These are phyloP conservation scores for Mucor piriformis DNA, from an alignment of 371 early-diverging fungal genomes.

Conservation along the genomic window DNA sequence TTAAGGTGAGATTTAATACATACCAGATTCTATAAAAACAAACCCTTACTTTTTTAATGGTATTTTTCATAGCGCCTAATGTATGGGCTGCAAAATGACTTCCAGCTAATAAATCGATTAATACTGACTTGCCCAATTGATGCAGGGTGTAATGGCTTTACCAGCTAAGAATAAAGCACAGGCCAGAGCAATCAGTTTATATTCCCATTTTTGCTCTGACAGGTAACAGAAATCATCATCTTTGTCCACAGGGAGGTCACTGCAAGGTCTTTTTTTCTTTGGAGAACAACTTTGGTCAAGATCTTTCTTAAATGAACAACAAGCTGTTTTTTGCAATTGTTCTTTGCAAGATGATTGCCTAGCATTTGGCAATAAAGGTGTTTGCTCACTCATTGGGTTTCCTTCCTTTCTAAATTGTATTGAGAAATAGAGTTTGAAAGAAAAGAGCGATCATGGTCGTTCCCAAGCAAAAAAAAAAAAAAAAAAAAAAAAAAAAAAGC, in stretches of 20 bases:
- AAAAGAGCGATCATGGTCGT: conserved; percentile 11
- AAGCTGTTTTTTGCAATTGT: conserved; percentile 3
- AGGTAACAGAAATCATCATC: conserved; percentile 25
- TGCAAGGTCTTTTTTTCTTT: conserved; percentile 8
- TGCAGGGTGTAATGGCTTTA: conserved; percentile 22
- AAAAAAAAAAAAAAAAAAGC: no score
- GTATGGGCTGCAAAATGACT: conserved; percentile 79
- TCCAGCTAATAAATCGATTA: conserved; percentile 52
- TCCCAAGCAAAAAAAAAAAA: conserved; percentile 3
- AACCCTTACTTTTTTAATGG: conserved; percentile 59
- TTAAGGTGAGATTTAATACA: neutral
- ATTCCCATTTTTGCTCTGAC: conserved; percentile 51
- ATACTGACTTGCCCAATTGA: no score
- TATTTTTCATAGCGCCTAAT: conserved; percentile 71
- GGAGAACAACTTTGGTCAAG: conserved; percentile 1
- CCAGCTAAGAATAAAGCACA: conserved; percentile 71
- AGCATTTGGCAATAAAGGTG: conserved; percentile 19
- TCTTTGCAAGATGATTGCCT: conserved; percentile 1
- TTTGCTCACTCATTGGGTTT: conserved; percentile 24
- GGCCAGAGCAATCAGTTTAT: conserved; percentile 64
- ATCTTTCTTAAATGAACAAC: conserved; percentile 19
- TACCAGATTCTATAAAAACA: neutral
- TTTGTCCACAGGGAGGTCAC: conserved; percentile 1
- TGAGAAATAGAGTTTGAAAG: neutral
- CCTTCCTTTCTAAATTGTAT: neutral